Evolutionary conservation across 1,284 basidiomycete species (phyloP), one percentile per base, ranked within the genome.

Genomic region (Marasmius fiardii): DNA sequence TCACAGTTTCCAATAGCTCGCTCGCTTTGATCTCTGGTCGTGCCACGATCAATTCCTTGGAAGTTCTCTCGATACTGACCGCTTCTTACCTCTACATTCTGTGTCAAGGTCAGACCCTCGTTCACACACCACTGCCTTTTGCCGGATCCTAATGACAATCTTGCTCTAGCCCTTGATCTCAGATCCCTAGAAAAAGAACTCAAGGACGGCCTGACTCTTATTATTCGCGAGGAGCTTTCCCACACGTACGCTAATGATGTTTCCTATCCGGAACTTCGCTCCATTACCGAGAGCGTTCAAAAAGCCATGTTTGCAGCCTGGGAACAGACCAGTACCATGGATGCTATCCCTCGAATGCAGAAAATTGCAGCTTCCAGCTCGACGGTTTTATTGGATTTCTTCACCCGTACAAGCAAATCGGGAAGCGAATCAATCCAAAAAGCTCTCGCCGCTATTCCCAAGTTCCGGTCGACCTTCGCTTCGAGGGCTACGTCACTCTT

Each of bases 21-120:
- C 75, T 93, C 52, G 91, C 91, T 0, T 75, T 93, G 57, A 83
- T 93, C 54, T 90, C 89, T 43, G 89, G 83, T 21, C 83, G 92
- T 34, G 87, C 88, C 34, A 91, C 92, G 0, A 74, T 92, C 62
- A 83, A 81, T 59, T 81, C 91, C 1, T 73, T 92, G 4, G 90
- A 94, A 59, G 87, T 92, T 4, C 73, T 92, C 43, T 83, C 88
- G 7, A 76, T 92, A 61, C 71, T 93, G 50, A 82, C 81, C 5
- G 81, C 91, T 5, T 85, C 86, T 6, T 92, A 91, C 67, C 75
- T 93, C 33, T 90, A 89, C 66, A 71, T 82, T 52, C 77, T 90
- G 50, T 92, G 90, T 69, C 91, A 93, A 77, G 79, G 78, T 77
- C 63, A n/a, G 60, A 52, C 21, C n/a, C 24, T 44, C 52, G 47